phyloP scores from a whole-genome alignment of 2,329 filamentous ascomycete species.

The Aureobasidium pullulans region DNA sequence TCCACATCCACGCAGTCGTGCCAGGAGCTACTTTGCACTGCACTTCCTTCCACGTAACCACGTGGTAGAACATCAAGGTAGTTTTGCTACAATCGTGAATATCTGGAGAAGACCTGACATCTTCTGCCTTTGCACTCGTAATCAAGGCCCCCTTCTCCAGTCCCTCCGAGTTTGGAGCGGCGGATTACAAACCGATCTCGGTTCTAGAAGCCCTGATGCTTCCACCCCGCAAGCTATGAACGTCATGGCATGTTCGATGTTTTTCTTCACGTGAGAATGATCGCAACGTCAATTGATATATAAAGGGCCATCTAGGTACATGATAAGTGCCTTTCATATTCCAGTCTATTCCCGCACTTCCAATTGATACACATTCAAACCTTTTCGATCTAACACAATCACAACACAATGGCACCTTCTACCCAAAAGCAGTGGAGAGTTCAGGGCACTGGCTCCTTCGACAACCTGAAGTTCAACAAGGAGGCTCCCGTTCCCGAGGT shows the following conservation, averaged over 20 bases:
- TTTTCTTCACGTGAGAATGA: constrained; percentile 1
- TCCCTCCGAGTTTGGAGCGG: constrained; percentile 8
- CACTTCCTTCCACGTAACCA: not conserved
- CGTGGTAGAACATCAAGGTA: not conserved
- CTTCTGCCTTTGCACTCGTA: not conserved
- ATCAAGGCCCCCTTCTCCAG: not conserved
- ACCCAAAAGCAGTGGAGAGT: constrained; percentile 53
- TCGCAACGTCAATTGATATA: not conserved
- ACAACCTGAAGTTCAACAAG: constrained; percentile 51
- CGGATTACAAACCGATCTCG: constrained; percentile 9
- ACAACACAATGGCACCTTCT: constrained; percentile 31
- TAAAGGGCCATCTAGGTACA: not conserved
- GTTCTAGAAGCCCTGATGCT: constrained; percentile 11
- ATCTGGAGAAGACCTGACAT: not conserved
- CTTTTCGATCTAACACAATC: not conserved
- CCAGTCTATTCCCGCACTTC: not conserved
- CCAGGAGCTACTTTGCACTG: not conserved
- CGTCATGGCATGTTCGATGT: constrained; percentile 2
- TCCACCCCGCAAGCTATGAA: constrained; percentile 8
- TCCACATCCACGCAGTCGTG: not conserved
- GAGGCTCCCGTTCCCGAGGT: constrained; percentile 49
- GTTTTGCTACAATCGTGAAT: not conserved
- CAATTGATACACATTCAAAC: not conserved
- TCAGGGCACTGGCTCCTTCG: constrained; percentile 49
- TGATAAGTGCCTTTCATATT: not conserved